These are phyloP conservation scores for Saussurea involucrata DNA, from an alignment of 129 eudicot genomes.

Conservation along the genomic window DNA sequence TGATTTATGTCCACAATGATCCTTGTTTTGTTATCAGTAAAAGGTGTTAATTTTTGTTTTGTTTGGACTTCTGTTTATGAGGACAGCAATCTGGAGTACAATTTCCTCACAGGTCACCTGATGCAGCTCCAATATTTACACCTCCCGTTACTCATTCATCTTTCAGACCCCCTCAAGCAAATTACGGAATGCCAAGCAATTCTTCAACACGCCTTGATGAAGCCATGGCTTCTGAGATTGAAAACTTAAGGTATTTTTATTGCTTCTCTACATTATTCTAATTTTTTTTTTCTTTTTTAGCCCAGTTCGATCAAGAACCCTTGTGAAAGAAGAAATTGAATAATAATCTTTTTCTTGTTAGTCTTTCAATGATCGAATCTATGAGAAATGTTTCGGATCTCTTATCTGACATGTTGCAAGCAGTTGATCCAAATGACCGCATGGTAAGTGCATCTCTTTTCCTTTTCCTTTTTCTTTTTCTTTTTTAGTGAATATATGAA, in stretches of 20 bases:
- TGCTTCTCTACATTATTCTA: background rate
- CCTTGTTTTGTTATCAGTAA: background rate
- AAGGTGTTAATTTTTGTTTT: background rate
- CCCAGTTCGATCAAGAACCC: background rate
- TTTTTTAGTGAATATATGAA: background rate
- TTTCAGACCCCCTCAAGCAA: slow-evolving; percentile 50
- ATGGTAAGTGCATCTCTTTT: slow-evolving; percentile 37
- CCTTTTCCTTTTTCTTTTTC: background rate
- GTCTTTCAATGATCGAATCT: slow-evolving; percentile 57
- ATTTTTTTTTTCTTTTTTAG: background rate
- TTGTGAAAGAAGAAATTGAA: background rate
- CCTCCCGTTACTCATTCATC: slow-evolving; percentile 69
- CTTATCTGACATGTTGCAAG: slow-evolving; percentile 81
- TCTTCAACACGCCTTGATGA: slow-evolving; percentile 82
- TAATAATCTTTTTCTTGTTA: slow-evolving; percentile 15
- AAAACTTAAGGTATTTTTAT: slow-evolving; percentile 51
- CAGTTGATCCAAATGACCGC: slow-evolving; percentile 71
- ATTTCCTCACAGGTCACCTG: slow-evolving; percentile 67
- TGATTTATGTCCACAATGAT: background rate
- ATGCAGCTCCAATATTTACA: slow-evolving; percentile 71
- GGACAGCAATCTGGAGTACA: slow-evolving; percentile 54
- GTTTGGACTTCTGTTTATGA: background rate
- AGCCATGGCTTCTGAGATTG: slow-evolving; percentile 82
- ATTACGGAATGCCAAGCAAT: slow-evolving; percentile 84
- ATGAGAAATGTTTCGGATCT: slow-evolving; percentile 75